Percentiles rank a stretch among this genome's conserved stretches.
These are phyloP conservation scores for Phytophthora tubulina DNA, from an alignment of 352 stramenopile species.

Conservation along the genomic window DNA sequence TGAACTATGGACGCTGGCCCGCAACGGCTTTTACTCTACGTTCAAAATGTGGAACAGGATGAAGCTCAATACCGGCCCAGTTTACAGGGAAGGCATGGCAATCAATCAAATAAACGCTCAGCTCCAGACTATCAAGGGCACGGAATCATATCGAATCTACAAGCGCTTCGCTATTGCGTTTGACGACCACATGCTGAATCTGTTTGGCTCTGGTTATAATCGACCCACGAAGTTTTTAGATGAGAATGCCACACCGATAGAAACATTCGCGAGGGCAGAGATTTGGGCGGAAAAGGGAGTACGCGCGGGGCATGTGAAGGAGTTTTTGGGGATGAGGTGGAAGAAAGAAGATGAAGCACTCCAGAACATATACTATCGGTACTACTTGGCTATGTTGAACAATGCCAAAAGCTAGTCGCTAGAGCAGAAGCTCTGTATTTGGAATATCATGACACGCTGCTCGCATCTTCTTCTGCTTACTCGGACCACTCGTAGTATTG, in stretches of 20 bases:
- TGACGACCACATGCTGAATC: neutral
- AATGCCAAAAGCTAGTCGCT: no score
- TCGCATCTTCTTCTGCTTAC: no score
- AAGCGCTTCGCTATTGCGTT: neutral
- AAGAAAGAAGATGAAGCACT: neutral
- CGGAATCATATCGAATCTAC: neutral
- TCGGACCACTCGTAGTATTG: no score
- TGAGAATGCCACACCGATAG: neutral
- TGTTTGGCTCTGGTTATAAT: neutral
- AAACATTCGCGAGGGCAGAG: neutral
- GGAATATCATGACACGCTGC: no score
- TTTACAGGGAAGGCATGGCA: neutral
- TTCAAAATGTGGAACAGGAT: neutral
- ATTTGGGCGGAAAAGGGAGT: neutral
- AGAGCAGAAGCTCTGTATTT: no score
- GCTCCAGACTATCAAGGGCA: neutral
- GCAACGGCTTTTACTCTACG: neutral
- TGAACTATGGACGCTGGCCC: neutral
- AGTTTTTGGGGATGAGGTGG: neutral
- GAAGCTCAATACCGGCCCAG: neutral
- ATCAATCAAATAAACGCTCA: neutral
- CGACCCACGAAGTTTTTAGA: neutral
- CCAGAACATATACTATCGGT: neutral
- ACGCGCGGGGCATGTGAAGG: neutral
- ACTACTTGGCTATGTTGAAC: neutral